Evolutionary conservation across 1,139 yeast species (phyloP).

Genomic region (Suhomyces yuchorum): DNA sequence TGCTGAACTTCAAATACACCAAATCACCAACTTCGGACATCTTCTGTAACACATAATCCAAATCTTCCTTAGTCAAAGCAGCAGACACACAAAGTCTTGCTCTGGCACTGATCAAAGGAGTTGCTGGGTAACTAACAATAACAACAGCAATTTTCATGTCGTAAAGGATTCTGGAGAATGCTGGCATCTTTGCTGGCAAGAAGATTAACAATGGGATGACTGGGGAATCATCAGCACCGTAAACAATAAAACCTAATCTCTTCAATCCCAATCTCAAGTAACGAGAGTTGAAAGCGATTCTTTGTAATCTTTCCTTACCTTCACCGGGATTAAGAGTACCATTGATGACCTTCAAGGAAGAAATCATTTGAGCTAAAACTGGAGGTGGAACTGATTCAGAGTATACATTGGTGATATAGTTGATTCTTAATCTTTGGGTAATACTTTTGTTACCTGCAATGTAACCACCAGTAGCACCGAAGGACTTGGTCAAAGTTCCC

Average conservation of each 20-base stretch:
- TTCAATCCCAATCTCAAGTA: slow-evolving; percentile 88
- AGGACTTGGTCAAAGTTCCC: slow-evolving; percentile 98
- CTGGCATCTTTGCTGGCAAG: slow-evolving; percentile 94
- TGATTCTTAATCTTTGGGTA: slow-evolving; percentile 73
- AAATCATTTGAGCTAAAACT: slow-evolving; percentile 82
- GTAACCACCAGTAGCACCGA: slow-evolving; percentile 99
- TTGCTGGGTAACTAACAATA: slow-evolving; percentile 96
- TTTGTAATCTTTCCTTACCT: slow-evolving; percentile 84
- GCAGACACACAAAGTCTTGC: slow-evolving; percentile 92
- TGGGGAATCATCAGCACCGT: slow-evolving; percentile 96
- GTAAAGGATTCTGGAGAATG: slow-evolving; percentile 80
- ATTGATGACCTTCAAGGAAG: slow-evolving; percentile 75
- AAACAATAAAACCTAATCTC: slow-evolving; percentile 88
- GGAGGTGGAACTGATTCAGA: slow-evolving; percentile 91
- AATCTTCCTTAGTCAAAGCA: slow-evolving; percentile 89
- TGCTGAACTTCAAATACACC: slow-evolving; percentile 72
- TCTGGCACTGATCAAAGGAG: slow-evolving; percentile 87
- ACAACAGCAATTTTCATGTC: slow-evolving; percentile 88
- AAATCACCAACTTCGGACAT: slow-evolving; percentile 80
- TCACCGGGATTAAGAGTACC: slow-evolving; percentile 91
- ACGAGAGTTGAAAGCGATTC: slow-evolving; percentile 94
- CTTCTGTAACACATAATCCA: slow-evolving; percentile 74
- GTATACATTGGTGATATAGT: slow-evolving; percentile 72
- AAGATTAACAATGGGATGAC: slow-evolving; percentile 86
- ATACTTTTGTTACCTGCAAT: slow-evolving; percentile 71